These are phyloP conservation scores for Saturnispora zaruensis DNA, from an alignment of 805 yeast genomes.

Conservation along the genomic window DNA sequence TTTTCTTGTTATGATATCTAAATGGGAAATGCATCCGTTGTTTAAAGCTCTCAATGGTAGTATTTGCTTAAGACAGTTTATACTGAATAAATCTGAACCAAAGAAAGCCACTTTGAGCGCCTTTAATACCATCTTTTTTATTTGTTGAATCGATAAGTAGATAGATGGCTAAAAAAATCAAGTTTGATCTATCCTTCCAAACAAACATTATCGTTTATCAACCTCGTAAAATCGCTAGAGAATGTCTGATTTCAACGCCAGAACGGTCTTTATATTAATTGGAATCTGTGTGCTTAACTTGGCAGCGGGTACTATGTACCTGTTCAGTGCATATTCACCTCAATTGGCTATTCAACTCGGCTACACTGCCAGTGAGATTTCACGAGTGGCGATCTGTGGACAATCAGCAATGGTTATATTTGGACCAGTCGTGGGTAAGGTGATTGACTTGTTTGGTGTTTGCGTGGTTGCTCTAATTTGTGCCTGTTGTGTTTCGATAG, in stretches of 20 bases:
- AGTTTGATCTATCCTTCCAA: not conserved
- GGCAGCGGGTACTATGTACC: slow-evolving; percentile 65
- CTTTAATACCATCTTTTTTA: not conserved
- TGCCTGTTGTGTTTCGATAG: slow-evolving; percentile 38
- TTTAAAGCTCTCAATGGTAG: slow-evolving; percentile 17
- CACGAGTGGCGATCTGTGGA: slow-evolving; percentile 59
- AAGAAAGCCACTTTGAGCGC: slow-evolving; percentile 48
- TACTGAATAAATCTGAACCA: slow-evolving; percentile 71
- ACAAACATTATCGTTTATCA: not conserved
- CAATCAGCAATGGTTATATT: slow-evolving; percentile 52
- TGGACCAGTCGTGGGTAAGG: slow-evolving; percentile 61
- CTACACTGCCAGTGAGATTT: slow-evolving; percentile 54
- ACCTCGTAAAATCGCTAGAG: not conserved
- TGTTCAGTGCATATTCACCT: slow-evolving; percentile 72
- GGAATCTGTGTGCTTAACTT: slow-evolving; percentile 26
- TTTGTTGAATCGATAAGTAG: not conserved
- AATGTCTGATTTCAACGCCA: not conserved
- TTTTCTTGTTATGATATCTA: slow-evolving; percentile 57
- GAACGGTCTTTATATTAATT: slow-evolving; percentile 15
- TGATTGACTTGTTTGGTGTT: slow-evolving; percentile 59
- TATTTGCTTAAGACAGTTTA: slow-evolving; percentile 39
- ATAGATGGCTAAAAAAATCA: too few species aligned
- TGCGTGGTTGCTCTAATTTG: slow-evolving; percentile 44
- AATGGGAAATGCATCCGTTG: slow-evolving; percentile 9
- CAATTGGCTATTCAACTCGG: slow-evolving; percentile 53